Evolutionary conservation across 2,329 filamentous ascomycete species (phyloP), one percentile per base, ranked within the genome.

Genomic region (Xylaria hypoxylon): DNA sequence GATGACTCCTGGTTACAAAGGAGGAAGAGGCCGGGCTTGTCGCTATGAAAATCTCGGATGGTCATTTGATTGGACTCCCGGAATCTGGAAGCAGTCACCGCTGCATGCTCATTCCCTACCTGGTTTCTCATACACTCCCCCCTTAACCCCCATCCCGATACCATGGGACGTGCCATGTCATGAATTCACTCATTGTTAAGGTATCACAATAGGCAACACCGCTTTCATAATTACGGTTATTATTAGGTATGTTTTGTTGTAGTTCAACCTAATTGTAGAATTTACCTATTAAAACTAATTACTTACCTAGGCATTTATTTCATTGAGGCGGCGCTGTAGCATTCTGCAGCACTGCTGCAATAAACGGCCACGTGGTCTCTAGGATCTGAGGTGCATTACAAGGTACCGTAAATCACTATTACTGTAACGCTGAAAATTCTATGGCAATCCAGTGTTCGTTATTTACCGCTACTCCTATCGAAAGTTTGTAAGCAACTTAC

Each of bases 301-400:
- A 31, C 5, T 31, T 31, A 31, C 8, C 28, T 31, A 31, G 8
- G 28, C 8, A 31, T 8, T 15, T 31, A 31, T 8, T 15, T 11
- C 26, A 50, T 33, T 17, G 28, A 28, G 47, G 47, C 47, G n/a
- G 15, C 19, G 15, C 15, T 45, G 31, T 33, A 33, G 2, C 11
- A 7, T 47, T 17, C 47, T 35, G 28, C 10, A 52, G 50, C 50
- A 38, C 13, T 40, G 24, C 50, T 53, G 19, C 33, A 17, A 53
- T 17, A 33, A 38, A 11, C 33, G 31, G 33, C 50, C 31, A 38
- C 33, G 50, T 38, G 50, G 31, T 38, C 50, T 53, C 33, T 53
- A 24, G 33, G 33, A 53, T 38, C 31, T 53, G 31, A 19, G 10
- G 50, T 10, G 19, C 50, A 38, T 38, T 15, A 15, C 11, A 24